phyloP scores from a whole-genome alignment of 2,329 filamentous ascomycete species.

The Penicillium sp. region DNA sequence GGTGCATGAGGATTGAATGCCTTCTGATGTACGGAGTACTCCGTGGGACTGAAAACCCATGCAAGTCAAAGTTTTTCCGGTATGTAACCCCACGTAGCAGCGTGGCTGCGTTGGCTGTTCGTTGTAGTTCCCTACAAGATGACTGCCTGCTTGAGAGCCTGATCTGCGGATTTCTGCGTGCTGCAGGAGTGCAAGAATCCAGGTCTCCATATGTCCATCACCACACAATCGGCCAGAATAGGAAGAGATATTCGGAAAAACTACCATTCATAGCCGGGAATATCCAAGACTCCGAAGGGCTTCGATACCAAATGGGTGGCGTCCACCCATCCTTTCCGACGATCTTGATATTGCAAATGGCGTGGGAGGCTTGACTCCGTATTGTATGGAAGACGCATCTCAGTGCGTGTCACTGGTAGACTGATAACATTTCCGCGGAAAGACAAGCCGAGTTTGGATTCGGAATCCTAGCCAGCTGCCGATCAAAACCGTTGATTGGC shows the following conservation, averaged over 20 bases:
- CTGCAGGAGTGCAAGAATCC: background rate
- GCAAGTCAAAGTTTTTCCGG: background rate
- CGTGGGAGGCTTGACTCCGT: background rate
- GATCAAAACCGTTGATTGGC: background rate
- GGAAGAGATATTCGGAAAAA: slow-evolving; percentile 1
- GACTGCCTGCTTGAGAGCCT: background rate
- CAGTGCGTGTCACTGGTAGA: background rate
- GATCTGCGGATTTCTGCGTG: background rate
- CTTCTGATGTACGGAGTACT: background rate
- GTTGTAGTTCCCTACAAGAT: background rate
- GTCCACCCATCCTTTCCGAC: slow-evolving; percentile 7
- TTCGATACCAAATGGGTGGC: background rate
- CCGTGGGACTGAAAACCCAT: background rate
- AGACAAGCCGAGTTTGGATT: background rate
- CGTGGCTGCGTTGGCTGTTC: background rate
- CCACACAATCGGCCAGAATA: background rate
- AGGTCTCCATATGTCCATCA: background rate
- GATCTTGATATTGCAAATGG: background rate
- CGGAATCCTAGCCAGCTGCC: background rate
- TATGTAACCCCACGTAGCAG: background rate
- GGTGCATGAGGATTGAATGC: background rate
- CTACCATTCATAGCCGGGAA: background rate
- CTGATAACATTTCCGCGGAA: background rate
- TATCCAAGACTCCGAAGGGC: background rate
- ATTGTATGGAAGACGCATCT: background rate